Evolutionary conservation across 2,329 filamentous ascomycete genomes (phyloP).

Genomic region (Didymella pomorum): DNA sequence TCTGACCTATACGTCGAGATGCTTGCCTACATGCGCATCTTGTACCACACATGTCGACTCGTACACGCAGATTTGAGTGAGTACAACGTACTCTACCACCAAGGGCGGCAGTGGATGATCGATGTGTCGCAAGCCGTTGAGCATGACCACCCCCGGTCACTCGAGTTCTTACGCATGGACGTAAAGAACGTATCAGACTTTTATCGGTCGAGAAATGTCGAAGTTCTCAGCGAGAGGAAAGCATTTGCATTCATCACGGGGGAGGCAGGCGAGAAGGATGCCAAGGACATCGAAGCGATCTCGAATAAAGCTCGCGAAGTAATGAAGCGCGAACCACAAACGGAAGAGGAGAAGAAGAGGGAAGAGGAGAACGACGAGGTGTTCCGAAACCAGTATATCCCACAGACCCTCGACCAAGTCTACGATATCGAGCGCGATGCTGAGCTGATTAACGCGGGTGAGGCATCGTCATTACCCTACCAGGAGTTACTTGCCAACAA

Average conservation of each 20-base stretch:
- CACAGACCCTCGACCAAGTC: conserved; percentile 92
- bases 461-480: conserved; percentile 82
- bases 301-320: conserved; percentile 70
- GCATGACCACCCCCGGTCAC: conserved; percentile 89
- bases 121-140: conserved; percentile 98
- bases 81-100: conserved; percentile 95
- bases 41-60: conserved; percentile 91
- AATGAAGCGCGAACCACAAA: conserved; percentile 64
- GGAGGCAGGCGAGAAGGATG: conserved; percentile 59
- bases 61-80: conserved; percentile 97
- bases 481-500: conserved; percentile 81
- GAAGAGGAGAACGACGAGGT: conserved; percentile 84
- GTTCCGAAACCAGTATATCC: conserved; percentile 95
- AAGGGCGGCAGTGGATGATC: conserved; percentile 85
- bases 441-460: conserved; percentile 75
- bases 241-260: conserved; percentile 84
- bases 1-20: conserved; percentile 80
- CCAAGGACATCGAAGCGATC: conserved; percentile 69
- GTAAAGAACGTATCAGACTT: conserved; percentile 97
- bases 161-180: conserved; percentile 97
- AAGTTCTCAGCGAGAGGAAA: conserved; percentile 78
- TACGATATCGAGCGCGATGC: conserved; percentile 95
- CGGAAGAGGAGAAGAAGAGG: conserved; percentile 59
- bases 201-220: conserved; percentile 85
- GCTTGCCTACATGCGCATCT: conserved; percentile 84